Evolutionary conservation across 176 grass and related monocot species (phyloP), one percentile per base, ranked within the genome.

Genomic region (Typha latifolia): DNA sequence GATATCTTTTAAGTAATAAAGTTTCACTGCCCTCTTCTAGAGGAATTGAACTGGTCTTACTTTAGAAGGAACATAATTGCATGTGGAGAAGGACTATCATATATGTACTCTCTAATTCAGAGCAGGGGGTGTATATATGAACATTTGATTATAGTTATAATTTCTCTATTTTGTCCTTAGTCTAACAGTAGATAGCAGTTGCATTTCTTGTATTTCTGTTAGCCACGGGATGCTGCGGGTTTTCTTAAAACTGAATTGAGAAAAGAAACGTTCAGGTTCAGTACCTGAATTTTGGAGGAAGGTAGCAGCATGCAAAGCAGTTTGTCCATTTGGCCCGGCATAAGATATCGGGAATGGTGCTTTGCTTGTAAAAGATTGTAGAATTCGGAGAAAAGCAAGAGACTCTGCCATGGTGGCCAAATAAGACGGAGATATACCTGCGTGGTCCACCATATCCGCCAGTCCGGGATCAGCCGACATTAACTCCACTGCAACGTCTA

Each of bases 271-370:
- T 19, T 24, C 0, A 9, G 1, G 12, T 19, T 24, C 0, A 9
- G 1, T 69, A 71, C 51, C 62, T 69, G 32, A 34, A 6, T 31
- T 68, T 51, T n/a, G 61, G 0, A 14, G 0, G n/a, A 62, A 2
- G 11, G 72, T 76, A 1, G 24, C 70, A 1, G 2, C 55, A 66
- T 90, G 86, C 21, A 90, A 18, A 14, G 82, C 86, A 3, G 74
- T 84, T 1, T 51, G 79, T 7, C 82, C 82, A 14, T 64, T 4
- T n/a, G 4, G 72, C 9, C 72, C 80, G 2, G 56, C 72, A 15
- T 16, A 53, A 1, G 37, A 31, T 3, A 26, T 82, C 78, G 27
- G 23, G 10, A 12, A 34, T 6, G 5, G 69, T 12, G 74, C 80
- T 0, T 70, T 1, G 52, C 32, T 3, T 13, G 24, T 23, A 0